phyloP scores from a whole-genome alignment of 352 stramenopile species.

The Pythium plurisporium region DNA sequence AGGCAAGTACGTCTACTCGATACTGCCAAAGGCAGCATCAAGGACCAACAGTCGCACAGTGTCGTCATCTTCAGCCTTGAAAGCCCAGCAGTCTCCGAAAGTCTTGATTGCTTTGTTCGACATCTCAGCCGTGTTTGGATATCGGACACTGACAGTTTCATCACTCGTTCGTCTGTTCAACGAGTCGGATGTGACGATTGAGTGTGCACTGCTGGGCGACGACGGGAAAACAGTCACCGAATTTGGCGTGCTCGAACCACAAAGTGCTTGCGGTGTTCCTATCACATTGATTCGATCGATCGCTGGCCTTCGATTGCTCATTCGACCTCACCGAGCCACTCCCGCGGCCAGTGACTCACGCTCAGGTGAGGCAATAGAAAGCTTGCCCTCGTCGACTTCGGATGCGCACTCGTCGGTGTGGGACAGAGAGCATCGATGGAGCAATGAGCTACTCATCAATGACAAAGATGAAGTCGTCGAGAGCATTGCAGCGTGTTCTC shows the following conservation, averaged over 20 bases:
- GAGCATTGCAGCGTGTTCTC: constrained; percentile 57
- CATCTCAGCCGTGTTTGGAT: constrained; percentile 61
- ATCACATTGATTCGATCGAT: constrained; percentile 59
- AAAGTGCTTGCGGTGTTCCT: constrained; percentile 56
- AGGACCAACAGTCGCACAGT: constrained; percentile 15
- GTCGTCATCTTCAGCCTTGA: background rate
- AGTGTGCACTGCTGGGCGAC: constrained; percentile 51
- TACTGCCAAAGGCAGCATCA: constrained; percentile 33
- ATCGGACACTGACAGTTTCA: constrained; percentile 74
- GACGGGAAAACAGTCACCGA: constrained; percentile 57
- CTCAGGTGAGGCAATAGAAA: background rate
- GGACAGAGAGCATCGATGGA: constrained; percentile 66
- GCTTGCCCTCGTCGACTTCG: background rate
- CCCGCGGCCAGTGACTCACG: no score
- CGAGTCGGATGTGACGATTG: constrained; percentile 49
- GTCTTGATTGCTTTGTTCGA: constrained; percentile 68
- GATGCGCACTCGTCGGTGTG: background rate
- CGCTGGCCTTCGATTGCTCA: constrained; percentile 52
- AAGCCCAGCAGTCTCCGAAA: background rate
- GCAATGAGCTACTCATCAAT: constrained; percentile 73
- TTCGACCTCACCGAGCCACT: constrained; percentile 46
- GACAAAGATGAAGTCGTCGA: constrained; percentile 57
- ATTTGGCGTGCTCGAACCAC: constrained; percentile 58
- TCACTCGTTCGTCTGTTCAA: constrained; percentile 79
- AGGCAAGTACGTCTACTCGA: constrained; percentile 73